Percentiles rank a stretch among this genome's conserved stretches.
These are phyloP conservation scores for Ceratocystiopsis brevicomis DNA, from an alignment of 2,329 filamentous ascomycete genomes.

Conservation along the genomic window DNA sequence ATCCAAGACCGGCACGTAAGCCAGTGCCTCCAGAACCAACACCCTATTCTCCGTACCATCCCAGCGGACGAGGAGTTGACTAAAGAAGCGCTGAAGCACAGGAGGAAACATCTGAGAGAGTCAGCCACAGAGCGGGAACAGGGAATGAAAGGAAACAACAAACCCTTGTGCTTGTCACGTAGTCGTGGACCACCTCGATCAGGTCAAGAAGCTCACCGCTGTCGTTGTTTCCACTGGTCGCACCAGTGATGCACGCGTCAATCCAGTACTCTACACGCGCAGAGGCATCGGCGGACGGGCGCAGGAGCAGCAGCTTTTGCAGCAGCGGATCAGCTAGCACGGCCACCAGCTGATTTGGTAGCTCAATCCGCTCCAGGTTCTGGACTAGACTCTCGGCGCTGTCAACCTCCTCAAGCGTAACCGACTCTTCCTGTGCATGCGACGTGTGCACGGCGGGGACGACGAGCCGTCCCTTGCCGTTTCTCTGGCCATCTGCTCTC, in stretches of 20 bases:
- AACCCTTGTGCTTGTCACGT: slow-evolving; percentile 38
- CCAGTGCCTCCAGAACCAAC: slow-evolving; percentile 37
- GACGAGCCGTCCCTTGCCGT: slow-evolving; percentile 17
- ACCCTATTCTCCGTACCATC: slow-evolving; percentile 36
- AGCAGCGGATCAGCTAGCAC: slow-evolving; percentile 57
- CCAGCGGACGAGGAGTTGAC: slow-evolving; percentile 39
- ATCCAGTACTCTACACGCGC: slow-evolving; percentile 42
- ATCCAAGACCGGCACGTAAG: slow-evolving; percentile 31
- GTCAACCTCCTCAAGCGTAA: slow-evolving; percentile 63
- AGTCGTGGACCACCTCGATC: slow-evolving; percentile 35
- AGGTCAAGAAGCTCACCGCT: slow-evolving; percentile 32
- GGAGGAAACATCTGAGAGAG: slow-evolving; percentile 7
- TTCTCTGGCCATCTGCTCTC: slow-evolving; percentile 23
- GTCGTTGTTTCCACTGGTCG: slow-evolving; percentile 31
- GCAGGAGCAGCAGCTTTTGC: slow-evolving; percentile 56
- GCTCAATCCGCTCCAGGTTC: slow-evolving; percentile 57
- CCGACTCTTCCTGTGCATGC: slow-evolving; percentile 47
- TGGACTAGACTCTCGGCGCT: slow-evolving; percentile 49
- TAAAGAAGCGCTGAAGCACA: slow-evolving; percentile 18
- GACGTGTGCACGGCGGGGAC: slow-evolving; percentile 57
- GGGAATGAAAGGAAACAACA: slow-evolving; percentile 3
- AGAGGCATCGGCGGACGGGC: slow-evolving; percentile 32
- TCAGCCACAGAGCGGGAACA: background rate
- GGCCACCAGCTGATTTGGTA: slow-evolving; percentile 66
- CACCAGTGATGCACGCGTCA: slow-evolving; percentile 33